Base-by-base conservation (phyloP, 106 monocot species). In the Phalaenopsis equestris region DNA sequence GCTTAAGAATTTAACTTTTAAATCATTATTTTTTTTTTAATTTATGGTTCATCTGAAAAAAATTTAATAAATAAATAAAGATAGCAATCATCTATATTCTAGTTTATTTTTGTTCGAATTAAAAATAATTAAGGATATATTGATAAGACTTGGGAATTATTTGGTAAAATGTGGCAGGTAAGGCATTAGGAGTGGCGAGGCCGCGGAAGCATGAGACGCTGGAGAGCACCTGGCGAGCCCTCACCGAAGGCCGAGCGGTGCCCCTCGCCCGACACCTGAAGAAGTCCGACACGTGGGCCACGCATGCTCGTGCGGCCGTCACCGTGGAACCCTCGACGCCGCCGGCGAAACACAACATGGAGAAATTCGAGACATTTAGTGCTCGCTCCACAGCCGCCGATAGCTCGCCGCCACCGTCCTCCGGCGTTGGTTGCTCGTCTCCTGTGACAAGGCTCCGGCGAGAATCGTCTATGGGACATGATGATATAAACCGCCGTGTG, bases 221-320 rank as follows among this genome's bases (percentile, higher is more conserved):
- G 74, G 93, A 89, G 84, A 89, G 55, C 89, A 94, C 93, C 56
- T 94, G 93, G 91, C 80, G 80, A 80, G 84, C 84, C 77, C 89
- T 94, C 73, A 94, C 93, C 16, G 93, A 94, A 70, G 93, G 93
- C 49, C 83, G 93, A 0, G 48, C 87, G 10, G 84, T 87, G 36
- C 93, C 91, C 42, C 89, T 90, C 49, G 45, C 85, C 10, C 87
- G 93, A 67, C 91, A 90, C 81, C 83, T 91, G 24, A 89, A 88
- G 89, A 94, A 91, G 75, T 84, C 87, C 55, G 93, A 90, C 80
- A 91, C 93, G 49, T 89, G 87, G 90, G 90, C 80, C 15, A 24
- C 61, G 4, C 77, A 75, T 65, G 16, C 65, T 75, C 41, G 83
- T 67, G 76, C 55, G n/a, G n/a, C 74, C 21, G 72, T 5, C 76